Evolutionary conservation across 2,329 filamentous ascomycete genomes (phyloP).

Genomic region (Fusarium phyllophilum): DNA sequence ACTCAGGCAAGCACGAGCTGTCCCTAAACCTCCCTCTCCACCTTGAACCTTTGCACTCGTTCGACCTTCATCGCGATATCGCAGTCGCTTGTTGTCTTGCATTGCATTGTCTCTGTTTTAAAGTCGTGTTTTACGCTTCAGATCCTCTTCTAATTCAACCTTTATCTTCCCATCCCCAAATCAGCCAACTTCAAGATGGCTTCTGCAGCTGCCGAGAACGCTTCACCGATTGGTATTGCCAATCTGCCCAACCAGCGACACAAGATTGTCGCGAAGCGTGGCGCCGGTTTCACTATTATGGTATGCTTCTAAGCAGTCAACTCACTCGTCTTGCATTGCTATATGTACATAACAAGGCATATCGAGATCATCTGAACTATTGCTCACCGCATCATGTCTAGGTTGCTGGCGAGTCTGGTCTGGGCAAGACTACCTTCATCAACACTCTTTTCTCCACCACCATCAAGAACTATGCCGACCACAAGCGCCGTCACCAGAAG

Average conservation of each 20-base stretch:
- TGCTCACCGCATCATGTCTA: constrained; percentile 51
- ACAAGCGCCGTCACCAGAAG: constrained; percentile 99
- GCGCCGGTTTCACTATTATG: constrained; percentile 99
- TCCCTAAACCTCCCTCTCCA: constrained; percentile 42
- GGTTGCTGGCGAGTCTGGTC: constrained; percentile 97
- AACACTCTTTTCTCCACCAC: constrained; percentile 99
- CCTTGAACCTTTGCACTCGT: constrained; percentile 41
- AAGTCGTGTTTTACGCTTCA: constrained; percentile 26
- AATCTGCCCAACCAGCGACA: constrained; percentile 79
- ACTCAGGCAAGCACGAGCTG: constrained; percentile 45
- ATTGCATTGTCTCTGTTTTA: constrained; percentile 35
- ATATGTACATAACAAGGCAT: background rate
- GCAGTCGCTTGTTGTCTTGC: constrained; percentile 34
- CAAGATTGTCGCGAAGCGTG: constrained; percentile 83
- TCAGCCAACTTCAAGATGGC: constrained; percentile 58
- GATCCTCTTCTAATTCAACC: background rate
- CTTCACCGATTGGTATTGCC: constrained; percentile 78
- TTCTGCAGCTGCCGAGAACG: constrained; percentile 66
- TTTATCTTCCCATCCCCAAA: constrained; percentile 18
- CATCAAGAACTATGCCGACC: constrained; percentile 99
- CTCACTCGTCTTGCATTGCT: background rate
- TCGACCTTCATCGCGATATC: constrained; percentile 44
- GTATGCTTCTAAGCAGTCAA: constrained; percentile 60
- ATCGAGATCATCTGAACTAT: background rate
- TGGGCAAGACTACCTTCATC: constrained; percentile 99